Evolutionary conservation across 306 rosid species (phyloP).

Genomic region (Prunus mume): DNA sequence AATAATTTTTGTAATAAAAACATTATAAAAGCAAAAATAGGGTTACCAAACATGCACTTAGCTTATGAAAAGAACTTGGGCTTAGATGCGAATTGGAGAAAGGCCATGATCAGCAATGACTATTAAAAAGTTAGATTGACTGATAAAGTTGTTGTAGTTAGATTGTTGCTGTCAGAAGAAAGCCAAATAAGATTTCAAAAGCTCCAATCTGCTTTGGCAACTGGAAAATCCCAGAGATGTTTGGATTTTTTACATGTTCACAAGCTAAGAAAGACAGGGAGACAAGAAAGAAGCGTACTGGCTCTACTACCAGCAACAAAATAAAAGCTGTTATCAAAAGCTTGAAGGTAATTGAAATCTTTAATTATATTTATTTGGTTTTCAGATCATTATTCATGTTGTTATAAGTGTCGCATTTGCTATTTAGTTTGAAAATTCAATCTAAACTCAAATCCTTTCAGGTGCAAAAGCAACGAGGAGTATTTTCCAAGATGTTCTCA

Average conservation of each 20-base stretch:
- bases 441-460: background rate
- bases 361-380: background rate
- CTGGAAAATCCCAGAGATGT: slow-evolving; percentile 48
- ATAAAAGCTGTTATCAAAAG: slow-evolving; percentile 5
- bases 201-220: slow-evolving; percentile 42
- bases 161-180: slow-evolving; percentile 31
- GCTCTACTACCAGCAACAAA: slow-evolving; percentile 14
- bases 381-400: background rate
- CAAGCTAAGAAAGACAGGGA: slow-evolving; percentile 25
- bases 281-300: slow-evolving; percentile 17
- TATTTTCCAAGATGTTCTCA: background rate
- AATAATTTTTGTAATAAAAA: too few relatives aligned
- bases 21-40: background rate
- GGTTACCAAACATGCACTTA: background rate
- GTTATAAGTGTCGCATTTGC: background rate
- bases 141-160: slow-evolving; percentile 16
- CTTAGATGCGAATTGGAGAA: background rate
- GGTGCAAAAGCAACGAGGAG: slow-evolving; percentile 13
- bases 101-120: background rate
- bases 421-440: background rate
- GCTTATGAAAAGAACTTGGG: background rate
- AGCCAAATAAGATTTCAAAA: slow-evolving; percentile 21
- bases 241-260: slow-evolving; percentile 29
- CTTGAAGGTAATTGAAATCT: slow-evolving; percentile 24
- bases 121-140: too few relatives aligned